Evolutionary conservation across 1,284 basidiomycete genomes (phyloP).

Genomic region (Ceratobasidium sp.): DNA sequence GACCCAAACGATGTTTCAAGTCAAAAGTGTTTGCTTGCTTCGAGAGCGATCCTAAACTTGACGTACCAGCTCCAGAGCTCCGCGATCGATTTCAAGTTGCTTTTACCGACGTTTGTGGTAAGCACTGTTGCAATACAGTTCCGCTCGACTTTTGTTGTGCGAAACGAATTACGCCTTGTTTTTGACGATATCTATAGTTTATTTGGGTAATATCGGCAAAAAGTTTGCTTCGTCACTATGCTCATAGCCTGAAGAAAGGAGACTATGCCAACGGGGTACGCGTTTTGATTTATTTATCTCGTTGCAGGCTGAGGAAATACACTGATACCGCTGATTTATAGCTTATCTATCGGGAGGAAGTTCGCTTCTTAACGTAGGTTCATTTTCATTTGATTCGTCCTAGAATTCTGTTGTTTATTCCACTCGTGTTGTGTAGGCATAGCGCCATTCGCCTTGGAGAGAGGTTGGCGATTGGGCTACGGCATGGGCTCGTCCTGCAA

Average conservation of each 20-base stretch:
- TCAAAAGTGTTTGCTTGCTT: conserved; percentile 30
- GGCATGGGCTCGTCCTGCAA: conserved; percentile 26
- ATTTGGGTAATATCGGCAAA: conserved; percentile 27
- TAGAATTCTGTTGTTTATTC: not conserved
- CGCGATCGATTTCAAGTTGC: conserved; percentile 11
- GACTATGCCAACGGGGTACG: conserved; percentile 27
- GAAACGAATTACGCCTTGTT: not conserved
- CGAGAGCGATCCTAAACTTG: conserved; percentile 18
- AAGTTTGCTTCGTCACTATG: conserved; percentile 32
- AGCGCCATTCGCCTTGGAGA: conserved; percentile 34
- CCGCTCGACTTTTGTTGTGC: not conserved
- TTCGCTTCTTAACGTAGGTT: conserved; percentile 28
- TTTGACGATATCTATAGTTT: conserved; percentile 7
- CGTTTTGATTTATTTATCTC: not conserved
- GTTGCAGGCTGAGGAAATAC: not conserved
- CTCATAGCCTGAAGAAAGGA: conserved; percentile 23
- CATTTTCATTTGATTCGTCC: not conserved
- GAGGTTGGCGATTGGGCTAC: conserved; percentile 18
- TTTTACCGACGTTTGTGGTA: conserved; percentile 29
- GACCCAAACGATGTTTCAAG: conserved; percentile 14
- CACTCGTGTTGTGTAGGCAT: not conserved
- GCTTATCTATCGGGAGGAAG: conserved; percentile 33
- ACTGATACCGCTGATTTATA: not conserved
- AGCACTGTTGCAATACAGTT: not conserved
- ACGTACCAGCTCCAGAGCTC: conserved; percentile 29